These are phyloP conservation scores for Colletotrichum magnum DNA, from an alignment of 2,329 filamentous ascomycete species.

Conservation along the genomic window DNA sequence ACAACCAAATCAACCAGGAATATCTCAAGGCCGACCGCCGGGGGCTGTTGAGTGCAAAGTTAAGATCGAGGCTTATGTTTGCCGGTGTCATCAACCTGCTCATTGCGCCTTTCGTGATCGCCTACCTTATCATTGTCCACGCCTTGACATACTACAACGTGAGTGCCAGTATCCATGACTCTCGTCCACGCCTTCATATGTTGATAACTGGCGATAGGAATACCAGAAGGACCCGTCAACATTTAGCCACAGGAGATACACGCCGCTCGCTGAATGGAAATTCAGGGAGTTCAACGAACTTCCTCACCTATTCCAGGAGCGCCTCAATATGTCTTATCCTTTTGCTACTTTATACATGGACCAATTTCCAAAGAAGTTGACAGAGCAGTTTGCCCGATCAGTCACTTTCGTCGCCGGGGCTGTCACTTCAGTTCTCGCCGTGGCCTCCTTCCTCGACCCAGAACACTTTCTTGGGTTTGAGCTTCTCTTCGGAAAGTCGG, in stretches of 20 bases:
- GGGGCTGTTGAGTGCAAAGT: conserved; percentile 80
- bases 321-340: conserved; percentile 94
- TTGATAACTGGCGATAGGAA: conserved; percentile 71
- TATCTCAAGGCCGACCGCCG: conserved; percentile 90
- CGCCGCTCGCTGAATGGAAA: conserved; percentile 95
- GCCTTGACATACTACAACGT: conserved; percentile 96
- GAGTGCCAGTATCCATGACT: conserved; percentile 47
- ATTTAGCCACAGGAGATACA: conserved; percentile 91
- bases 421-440: conserved; percentile 85
- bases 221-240: conserved; percentile 94
- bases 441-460: conserved; percentile 89
- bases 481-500: conserved; percentile 88
- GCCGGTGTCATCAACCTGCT: conserved; percentile 89
- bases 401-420: conserved; percentile 91
- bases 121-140: conserved; percentile 88
- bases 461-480: conserved; percentile 94
- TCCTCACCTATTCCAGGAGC: conserved; percentile 89
- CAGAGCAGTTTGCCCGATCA: conserved; percentile 85
- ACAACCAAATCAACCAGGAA: conserved; percentile 87
- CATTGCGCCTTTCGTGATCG: conserved; percentile 88
- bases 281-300: conserved; percentile 99
- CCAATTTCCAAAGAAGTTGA: conserved; percentile 97
- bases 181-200: background rate
- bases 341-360: conserved; percentile 94
- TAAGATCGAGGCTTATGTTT: conserved; percentile 84